Conservation (phyloP, 352 stramenopile genomes). For the Phytopythium mirpurense region DNA sequence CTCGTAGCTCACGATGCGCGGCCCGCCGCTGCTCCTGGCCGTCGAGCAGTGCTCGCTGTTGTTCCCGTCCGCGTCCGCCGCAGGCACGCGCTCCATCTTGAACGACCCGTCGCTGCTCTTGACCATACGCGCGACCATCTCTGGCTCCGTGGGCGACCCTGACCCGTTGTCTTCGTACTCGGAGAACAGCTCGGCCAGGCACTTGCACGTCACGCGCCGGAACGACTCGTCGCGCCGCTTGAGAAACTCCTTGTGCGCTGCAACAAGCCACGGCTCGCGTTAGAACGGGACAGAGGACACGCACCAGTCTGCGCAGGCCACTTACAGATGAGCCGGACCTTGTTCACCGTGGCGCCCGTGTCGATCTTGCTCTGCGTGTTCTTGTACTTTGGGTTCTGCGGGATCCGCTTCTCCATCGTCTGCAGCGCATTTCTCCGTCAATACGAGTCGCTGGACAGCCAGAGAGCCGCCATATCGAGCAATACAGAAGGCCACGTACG, state of each 20-base stretch:
- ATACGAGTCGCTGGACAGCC: background rate
- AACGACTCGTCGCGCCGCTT: conserved; percentile 82
- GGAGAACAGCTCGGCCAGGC: conserved; percentile 64
- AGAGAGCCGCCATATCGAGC: background rate
- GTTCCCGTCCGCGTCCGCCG: conserved; percentile 31
- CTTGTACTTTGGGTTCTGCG: conserved; percentile 72
- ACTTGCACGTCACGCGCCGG: conserved; percentile 56
- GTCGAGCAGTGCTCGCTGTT: conserved; percentile 16
- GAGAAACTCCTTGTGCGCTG: conserved; percentile 75
- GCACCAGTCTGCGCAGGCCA: background rate
- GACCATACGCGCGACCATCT: conserved; percentile 77
- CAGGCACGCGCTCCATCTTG: conserved; percentile 59
- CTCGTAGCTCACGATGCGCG: conserved; percentile 74
- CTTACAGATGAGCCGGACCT: conserved; percentile 75
- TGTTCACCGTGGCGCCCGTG: conserved; percentile 65
- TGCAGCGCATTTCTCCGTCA: conserved; percentile 9
- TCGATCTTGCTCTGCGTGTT: conserved; percentile 78
- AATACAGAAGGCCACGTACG: conserved; percentile 16
- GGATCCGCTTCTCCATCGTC: conserved; percentile 79
- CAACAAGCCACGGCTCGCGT: background rate
- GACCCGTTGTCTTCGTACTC: conserved; percentile 66
- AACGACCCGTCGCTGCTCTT: conserved; percentile 61
- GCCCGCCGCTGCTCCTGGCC: conserved; percentile 19
- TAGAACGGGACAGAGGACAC: background rate
- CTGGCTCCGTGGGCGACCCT: conserved; percentile 24